Conservation (phyloP, 176 grass and related monocot genomes). For the Oryza brachyantha region DNA sequence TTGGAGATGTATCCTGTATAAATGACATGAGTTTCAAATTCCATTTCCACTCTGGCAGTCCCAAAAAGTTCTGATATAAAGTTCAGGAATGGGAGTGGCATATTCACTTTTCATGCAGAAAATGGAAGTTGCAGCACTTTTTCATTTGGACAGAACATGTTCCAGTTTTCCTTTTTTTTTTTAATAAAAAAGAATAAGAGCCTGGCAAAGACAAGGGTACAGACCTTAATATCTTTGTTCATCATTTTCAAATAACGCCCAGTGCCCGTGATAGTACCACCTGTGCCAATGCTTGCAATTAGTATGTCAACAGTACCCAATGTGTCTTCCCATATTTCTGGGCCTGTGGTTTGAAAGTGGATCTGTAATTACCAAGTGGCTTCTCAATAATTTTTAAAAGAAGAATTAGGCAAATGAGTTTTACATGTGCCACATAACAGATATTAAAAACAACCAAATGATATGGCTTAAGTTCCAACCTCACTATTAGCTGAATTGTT, state of each 20-base stretch:
- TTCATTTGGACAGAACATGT: background rate
- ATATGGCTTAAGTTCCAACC: constrained; percentile 45
- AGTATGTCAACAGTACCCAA: constrained; percentile 89
- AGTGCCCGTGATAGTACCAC: constrained; percentile 78
- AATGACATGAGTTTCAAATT: background rate
- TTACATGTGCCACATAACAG: background rate
- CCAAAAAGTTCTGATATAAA: background rate
- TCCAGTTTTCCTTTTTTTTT: background rate
- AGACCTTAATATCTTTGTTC: constrained; percentile 85
- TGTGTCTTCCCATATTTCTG: constrained; percentile 98
- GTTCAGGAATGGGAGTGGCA: background rate
- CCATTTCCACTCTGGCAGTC: background rate
- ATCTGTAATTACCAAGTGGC: constrained; percentile 85
- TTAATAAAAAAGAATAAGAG: background rate
- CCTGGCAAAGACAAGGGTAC: constrained; percentile 22
- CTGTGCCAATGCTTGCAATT: constrained; percentile 94
- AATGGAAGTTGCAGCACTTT: background rate
- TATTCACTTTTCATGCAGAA: background rate
- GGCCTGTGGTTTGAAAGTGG: constrained; percentile 99
- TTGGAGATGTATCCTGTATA: background rate
- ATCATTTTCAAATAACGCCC: constrained; percentile 86
- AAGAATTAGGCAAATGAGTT: constrained; percentile 33
- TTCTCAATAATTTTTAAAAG: constrained; percentile 50
- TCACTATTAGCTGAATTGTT: constrained; percentile 74
- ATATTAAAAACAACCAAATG: constrained; percentile 17